phyloP scores from a whole-genome alignment of 768 basidiomycete species.

The Tricholomella constricta region DNA sequence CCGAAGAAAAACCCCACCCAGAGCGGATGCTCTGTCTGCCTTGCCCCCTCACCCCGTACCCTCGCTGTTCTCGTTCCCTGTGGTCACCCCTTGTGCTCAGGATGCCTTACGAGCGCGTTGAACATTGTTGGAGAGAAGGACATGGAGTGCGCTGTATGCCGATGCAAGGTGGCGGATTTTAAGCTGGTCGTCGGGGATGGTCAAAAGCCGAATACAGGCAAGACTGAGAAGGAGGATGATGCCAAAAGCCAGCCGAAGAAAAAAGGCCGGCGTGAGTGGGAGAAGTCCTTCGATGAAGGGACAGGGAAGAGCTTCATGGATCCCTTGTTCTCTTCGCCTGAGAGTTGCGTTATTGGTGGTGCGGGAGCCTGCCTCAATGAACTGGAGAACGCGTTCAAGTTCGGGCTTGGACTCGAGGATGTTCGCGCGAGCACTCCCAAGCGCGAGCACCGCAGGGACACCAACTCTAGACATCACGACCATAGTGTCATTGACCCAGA shows the following conservation, averaged over 20 bases:
- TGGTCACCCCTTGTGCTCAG: constrained; percentile 73
- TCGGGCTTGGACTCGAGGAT: constrained; percentile 36
- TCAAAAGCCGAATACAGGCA: constrained; percentile 7
- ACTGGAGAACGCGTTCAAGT: constrained; percentile 43
- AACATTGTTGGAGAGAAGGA: constrained; percentile 91
- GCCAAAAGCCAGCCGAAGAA: not conserved
- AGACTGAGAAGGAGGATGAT: not conserved
- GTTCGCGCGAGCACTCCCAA: constrained; percentile 49
- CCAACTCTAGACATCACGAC: too few relatives aligned
- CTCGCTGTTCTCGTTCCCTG: constrained; percentile 77
- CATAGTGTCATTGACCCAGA: not conserved
- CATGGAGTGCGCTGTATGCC: constrained; percentile 84
- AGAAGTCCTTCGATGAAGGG: constrained; percentile 15
- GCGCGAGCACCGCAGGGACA: too few relatives aligned
- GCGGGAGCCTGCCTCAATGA: constrained; percentile 23
- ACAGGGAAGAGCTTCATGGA: constrained; percentile 33
- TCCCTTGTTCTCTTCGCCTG: constrained; percentile 36
- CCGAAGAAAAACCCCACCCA: constrained; percentile 6
- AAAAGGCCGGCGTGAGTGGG: not conserved
- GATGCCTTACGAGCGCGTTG: constrained; percentile 81
- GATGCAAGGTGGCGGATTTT: constrained; percentile 69
- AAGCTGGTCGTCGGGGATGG: constrained; percentile 40
- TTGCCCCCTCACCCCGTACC: constrained; percentile 39
- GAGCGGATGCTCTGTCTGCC: constrained; percentile 66
- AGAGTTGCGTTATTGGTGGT: constrained; percentile 21